Evolutionary conservation across 306 rosid genomes (phyloP), one percentile per base, ranked within the genome.

Genomic region (Cucumis hystrix): DNA sequence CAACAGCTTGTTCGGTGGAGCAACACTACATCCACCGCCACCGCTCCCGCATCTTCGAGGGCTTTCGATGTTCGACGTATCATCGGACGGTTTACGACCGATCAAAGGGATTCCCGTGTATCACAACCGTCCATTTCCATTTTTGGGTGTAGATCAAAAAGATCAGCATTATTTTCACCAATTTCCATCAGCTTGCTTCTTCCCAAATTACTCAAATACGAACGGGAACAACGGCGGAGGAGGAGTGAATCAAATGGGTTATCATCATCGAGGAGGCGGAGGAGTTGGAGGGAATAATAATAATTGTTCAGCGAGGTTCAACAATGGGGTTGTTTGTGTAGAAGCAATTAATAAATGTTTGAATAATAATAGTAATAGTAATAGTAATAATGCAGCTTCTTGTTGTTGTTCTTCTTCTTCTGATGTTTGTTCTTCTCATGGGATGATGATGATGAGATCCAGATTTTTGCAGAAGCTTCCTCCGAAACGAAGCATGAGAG

Each of bases 101-200:
- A 91, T 93, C 66, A 93, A 91, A 74, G 98, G 98, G 83, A 88
- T 93, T 66, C 98, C 98, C 0, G 91, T 93, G 25, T 93, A 91
- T 75, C 96, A 86, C 87, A 88, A 83, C 88, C 98, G 96, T 65
- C 80, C 96, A 10, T 91, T 93, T 56, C 96, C 97, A 43, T 91
- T 91, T 86, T 66, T 89, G 72, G 89, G 96, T 1, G 17, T 80
- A 49, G 91, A 74, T 49, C 80, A 83, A 39, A 86, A 84, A 59
- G 87, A 85, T 81, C 79, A 72, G 7, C 81, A 74, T 56, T 77
- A 5, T 6, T 16, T 14, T 16, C 89, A 90, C 15, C 65, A 60
- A 60, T 64, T 64, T 17, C 23, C 70, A 35, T 37, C 70, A 8
- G 2, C 20, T 16, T 88, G 84, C 70, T 85, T 88, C 43, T 86